phyloP scores from a whole-genome alignment of 75 land plant genomes.

The Chamaecyparis obtusa region DNA sequence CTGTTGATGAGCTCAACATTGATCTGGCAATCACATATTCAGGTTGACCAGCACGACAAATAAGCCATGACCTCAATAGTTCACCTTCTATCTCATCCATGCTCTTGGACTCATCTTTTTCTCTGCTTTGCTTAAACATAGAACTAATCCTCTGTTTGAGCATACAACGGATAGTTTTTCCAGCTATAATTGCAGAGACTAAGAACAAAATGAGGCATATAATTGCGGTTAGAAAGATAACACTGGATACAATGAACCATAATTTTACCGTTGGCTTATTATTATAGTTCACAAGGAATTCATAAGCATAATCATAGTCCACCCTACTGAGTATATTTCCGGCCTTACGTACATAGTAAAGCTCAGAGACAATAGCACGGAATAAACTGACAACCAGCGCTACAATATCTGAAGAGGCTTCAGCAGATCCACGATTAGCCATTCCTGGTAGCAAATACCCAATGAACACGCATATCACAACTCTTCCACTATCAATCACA shows the following conservation, averaged over 20 bases:
- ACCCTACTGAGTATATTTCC: too few species aligned
- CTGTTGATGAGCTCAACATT: background rate
- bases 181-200: background rate
- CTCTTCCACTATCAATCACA: background rate
- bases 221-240: background rate
- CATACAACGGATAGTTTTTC: background rate
- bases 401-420: background rate
- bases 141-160: background rate
- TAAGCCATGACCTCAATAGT: background rate
- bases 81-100: background rate
- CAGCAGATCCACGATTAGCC: background rate
- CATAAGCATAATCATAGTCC: too few species aligned
- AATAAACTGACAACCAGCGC: too few species aligned
- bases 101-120: too few species aligned
- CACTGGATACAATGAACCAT: background rate
- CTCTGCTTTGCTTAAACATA: fast-evolving
- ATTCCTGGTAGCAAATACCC: background rate
- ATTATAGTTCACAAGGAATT: too few species aligned
- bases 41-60: background rate
- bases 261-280: background rate
- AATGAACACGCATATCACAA: background rate
- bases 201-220: background rate
- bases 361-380: background rate
- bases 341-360: background rate
- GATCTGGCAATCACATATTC: background rate